Evolutionary conservation across 2,329 filamentous ascomycete genomes (phyloP), one percentile per base, ranked within the genome.

Genomic region (Cryphonectria nitschkei): DNA sequence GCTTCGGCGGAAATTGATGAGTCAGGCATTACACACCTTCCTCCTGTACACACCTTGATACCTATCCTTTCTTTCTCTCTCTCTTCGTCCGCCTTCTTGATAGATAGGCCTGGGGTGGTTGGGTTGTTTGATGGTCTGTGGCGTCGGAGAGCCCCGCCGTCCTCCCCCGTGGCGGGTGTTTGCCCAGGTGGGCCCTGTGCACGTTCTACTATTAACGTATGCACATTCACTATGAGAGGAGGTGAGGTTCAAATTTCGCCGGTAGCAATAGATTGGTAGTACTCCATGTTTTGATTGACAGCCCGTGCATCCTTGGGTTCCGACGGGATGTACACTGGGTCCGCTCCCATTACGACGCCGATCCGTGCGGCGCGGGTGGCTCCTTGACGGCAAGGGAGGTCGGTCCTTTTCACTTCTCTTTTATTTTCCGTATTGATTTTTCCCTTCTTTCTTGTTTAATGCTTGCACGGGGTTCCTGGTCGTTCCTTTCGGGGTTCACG

Each of bases 271-370:
- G 22, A 50, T n/a, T n/a, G 22, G 46, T n/a, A 6, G 19, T 50
- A 11, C 16, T 50, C 46, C n/a, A 9, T 22, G n/a, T 50, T 50
- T 39, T 39, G 37, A 39, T 39, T n/a, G 22, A 50, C 16, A 50
- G 43, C 43, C 43, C 43, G 43, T 50, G 43, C 43, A 50, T 50
- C 8, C 43, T 50, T 19, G 43, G 19, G 43, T 16, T 8, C 5
- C 16, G 58, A 39, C 19, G 58, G 58, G 32, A 39, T 39, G 58
- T 39, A 61, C 34, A n/a, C 58, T 8, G 22, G 34, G 58, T 61
- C 58, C 34, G 58, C 58, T 61, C 5, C 58, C 32, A 61, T n/a
- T 61, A 26, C 58, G 58, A 39, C 32, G 58, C 34, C 54, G 54
- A 39, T 39, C 32, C 32, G 16, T 39, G 58, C 34, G 58, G 58